A percentile compares a stretch with the other conserved stretches of the same genome.
phyloP scores from a whole-genome alignment of 192 early-diverging fungal species.

The Spizellomyces sp. region DNA sequence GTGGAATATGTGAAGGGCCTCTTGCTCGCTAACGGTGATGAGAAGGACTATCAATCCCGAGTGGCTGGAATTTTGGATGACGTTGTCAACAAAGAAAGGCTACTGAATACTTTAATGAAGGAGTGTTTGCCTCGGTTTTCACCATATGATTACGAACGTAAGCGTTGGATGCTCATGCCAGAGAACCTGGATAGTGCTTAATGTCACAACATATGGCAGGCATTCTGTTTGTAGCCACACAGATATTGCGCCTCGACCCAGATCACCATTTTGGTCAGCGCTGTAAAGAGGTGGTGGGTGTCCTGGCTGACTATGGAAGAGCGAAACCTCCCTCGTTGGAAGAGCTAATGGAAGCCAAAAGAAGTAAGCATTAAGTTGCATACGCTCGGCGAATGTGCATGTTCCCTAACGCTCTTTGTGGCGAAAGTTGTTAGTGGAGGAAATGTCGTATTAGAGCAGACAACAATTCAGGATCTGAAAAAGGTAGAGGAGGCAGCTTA shows the following conservation, averaged over 20 bases:
- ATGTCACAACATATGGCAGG: slow-evolving; percentile 22
- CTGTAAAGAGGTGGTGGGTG: slow-evolving; percentile 52
- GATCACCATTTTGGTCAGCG: slow-evolving; percentile 42
- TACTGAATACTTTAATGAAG: slow-evolving; percentile 51
- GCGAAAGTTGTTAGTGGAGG: too few relatives aligned
- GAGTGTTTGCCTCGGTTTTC: slow-evolving; percentile 49
- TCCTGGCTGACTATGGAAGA: slow-evolving; percentile 58
- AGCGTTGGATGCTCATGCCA: slow-evolving; percentile 11
- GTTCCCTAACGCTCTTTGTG: too few relatives aligned
- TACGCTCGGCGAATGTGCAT: background rate
- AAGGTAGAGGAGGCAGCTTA: too few relatives aligned
- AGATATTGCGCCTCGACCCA: slow-evolving; percentile 50
- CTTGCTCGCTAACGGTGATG: slow-evolving; percentile 32
- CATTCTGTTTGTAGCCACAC: slow-evolving; percentile 59
- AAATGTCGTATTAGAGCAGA: too few relatives aligned
- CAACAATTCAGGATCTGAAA: too few relatives aligned
- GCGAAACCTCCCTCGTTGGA: slow-evolving; percentile 37
- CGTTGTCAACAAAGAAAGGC: slow-evolving; percentile 58
- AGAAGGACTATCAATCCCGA: slow-evolving; percentile 39
- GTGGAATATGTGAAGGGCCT: slow-evolving; percentile 52
- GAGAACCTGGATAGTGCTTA: background rate
- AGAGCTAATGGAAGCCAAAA: slow-evolving; percentile 44
- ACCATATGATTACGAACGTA: slow-evolving; percentile 71
- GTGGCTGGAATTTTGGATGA: slow-evolving; percentile 53
- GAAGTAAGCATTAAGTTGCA: background rate